Base-by-base conservation (phyloP, 352 stramenopile species). In the Blastocystis sp. region DNA sequence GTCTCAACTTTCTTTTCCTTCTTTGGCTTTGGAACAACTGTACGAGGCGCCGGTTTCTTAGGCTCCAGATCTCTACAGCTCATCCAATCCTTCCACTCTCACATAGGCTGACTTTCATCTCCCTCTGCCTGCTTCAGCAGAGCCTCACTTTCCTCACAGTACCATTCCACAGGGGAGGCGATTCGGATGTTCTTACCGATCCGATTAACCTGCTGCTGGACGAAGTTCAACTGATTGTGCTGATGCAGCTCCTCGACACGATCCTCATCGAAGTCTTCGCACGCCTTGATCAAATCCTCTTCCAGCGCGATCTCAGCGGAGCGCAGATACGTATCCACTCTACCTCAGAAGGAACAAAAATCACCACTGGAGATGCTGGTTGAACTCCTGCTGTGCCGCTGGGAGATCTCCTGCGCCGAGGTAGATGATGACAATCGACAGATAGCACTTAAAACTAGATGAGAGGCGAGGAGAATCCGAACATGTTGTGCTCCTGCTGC, bases 401-500 rank as follows among this genome's bases (percentile, higher is more conserved):
- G 78, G 39, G 8, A 89, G 20, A 30, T 89, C 78, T 26, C 62
- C 55, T 26, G 41, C 47, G 7, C 78, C 78, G 24, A 89, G 55
- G 41, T 76, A 76, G 43, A 89, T 79, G 30, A 89, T 65, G 8
- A 89, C 78, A 43, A 89, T 89, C n/a, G 78, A 89, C 18, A 89
- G 47, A 43, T 76, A 89, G 55, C 78, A 89, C 78, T 89, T 89
- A 39, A 79, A 89, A 37, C 78, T 89, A 76, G 20, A 75, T 54
- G 47, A 37, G 20, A 50, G 70, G 9, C 34, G n/a, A 18, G 16
- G 20, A 30, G 30, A 37, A 30, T 7, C 18, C 16, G 13, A 65
- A 89, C 78, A 89, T 65, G 45, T 89, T 89, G 45, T 89, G 78
- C 43, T 89, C 78, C 55, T 89, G 78, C 55, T 89, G 78, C 30